Evolutionary conservation across 495 filamentous ascomycete genomes (phyloP).

Genomic region (Amniculicola lignicola): DNA sequence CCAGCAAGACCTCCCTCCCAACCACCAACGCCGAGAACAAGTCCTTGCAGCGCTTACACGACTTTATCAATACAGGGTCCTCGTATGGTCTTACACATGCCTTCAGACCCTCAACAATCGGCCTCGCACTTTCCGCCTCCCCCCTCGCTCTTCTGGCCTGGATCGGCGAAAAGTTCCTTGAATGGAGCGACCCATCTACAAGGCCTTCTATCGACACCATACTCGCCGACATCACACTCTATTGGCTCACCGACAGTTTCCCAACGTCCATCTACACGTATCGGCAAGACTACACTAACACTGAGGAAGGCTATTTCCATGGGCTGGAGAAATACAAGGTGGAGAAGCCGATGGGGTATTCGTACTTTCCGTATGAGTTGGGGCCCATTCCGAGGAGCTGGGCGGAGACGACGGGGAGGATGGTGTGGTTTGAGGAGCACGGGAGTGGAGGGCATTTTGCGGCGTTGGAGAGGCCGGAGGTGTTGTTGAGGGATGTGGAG

Average conservation of each 20-base stretch:
- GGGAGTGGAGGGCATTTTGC: slow-evolving; percentile 62
- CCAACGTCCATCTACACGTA: slow-evolving; percentile 58
- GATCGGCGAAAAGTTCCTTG: slow-evolving; percentile 68
- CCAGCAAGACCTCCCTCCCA: not conserved
- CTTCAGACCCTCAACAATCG: slow-evolving; percentile 61
- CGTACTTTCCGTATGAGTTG: slow-evolving; percentile 56
- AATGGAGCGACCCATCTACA: slow-evolving; percentile 55
- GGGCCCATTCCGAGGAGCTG: slow-evolving; percentile 50
- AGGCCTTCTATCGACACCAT: slow-evolving; percentile 51
- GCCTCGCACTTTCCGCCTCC: slow-evolving; percentile 53
- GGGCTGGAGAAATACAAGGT: slow-evolving; percentile 32
- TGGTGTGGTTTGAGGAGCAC: slow-evolving; percentile 51
- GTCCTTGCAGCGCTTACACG: not conserved
- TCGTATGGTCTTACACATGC: slow-evolving; percentile 60
- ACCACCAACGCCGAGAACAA: not conserved
- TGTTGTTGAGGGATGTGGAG: slow-evolving; percentile 56
- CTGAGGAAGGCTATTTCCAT: slow-evolving; percentile 21
- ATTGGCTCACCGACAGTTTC: slow-evolving; percentile 64
- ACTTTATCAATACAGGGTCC: slow-evolving; percentile 36
- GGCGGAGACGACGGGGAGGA: slow-evolving; percentile 49
- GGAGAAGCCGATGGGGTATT: slow-evolving; percentile 59
- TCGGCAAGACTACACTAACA: slow-evolving; percentile 40
- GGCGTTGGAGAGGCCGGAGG: slow-evolving; percentile 54
- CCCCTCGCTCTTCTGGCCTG: slow-evolving; percentile 66
- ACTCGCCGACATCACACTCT: slow-evolving; percentile 55